A percentile compares a stretch with the other conserved stretches of the same genome.
Evolutionary conservation across 441 rosid genomes (phyloP).

Genomic region (Populus hybrid): DNA sequence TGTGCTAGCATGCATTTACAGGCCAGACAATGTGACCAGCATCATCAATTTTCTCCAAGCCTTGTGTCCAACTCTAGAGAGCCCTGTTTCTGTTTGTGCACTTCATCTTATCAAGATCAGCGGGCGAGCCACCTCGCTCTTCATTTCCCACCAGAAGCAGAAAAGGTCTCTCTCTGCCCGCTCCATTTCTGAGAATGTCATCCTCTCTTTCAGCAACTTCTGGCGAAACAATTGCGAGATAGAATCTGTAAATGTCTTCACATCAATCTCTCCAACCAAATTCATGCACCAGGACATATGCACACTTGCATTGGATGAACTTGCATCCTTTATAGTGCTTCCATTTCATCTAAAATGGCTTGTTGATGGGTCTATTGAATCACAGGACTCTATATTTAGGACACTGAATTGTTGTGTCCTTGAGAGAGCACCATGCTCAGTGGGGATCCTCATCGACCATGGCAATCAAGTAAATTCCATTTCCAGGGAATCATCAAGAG

Average conservation of each 20-base stretch:
- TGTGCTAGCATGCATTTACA: slow-evolving; percentile 49
- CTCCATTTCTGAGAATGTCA: slow-evolving; percentile 25
- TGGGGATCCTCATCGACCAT: slow-evolving; percentile 32
- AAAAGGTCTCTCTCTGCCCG: background rate
- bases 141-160: slow-evolving; percentile 34
- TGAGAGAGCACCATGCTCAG: slow-evolving; percentile 37
- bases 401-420: slow-evolving; percentile 24
- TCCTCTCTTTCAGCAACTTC: slow-evolving; percentile 29
- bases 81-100: slow-evolving; percentile 28
- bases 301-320: slow-evolving; percentile 34
- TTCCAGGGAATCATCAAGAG: background rate
- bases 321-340: slow-evolving; percentile 29
- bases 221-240: slow-evolving; percentile 14
- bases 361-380: slow-evolving; percentile 24
- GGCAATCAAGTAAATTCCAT: background rate
- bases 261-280: slow-evolving; percentile 30
- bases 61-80: slow-evolving; percentile 27
- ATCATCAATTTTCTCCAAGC: slow-evolving; percentile 33
- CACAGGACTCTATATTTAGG: slow-evolving; percentile 14
- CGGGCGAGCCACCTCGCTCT: slow-evolving; percentile 39
- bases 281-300: slow-evolving; percentile 45
- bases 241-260: slow-evolving; percentile 25
- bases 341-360: slow-evolving; percentile 42
- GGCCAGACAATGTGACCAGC: slow-evolving; percentile 35
- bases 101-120: slow-evolving; percentile 48